Conservation (phyloP, 2,329 filamentous ascomycete genomes). For the Pseudocercospora ulei region DNA sequence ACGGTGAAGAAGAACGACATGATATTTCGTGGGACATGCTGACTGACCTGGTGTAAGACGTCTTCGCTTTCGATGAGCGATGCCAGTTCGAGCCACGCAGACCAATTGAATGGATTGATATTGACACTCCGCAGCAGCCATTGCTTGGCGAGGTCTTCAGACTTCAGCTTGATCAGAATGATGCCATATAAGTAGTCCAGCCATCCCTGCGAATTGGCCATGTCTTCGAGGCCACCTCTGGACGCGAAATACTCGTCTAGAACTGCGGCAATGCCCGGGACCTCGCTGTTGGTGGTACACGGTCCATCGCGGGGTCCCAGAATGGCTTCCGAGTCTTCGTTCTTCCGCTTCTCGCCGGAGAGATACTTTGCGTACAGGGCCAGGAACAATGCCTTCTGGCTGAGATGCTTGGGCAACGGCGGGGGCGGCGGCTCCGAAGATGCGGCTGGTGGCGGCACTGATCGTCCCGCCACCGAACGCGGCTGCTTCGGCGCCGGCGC, state of each 20-base stretch:
- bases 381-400: conserved; percentile 85
- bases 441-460: conserved; percentile 27
- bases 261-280: conserved; percentile 63
- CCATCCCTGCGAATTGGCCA: conserved; percentile 61
- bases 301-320: conserved; percentile 86
- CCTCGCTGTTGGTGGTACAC: conserved; percentile 72
- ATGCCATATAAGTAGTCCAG: conserved; percentile 88
- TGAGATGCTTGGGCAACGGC: conserved; percentile 44
- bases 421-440: conserved; percentile 32
- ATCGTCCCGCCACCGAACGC: conserved; percentile 1
- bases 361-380: conserved; percentile 87
- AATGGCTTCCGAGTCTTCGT: conserved; percentile 95
- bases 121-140: conserved; percentile 85
- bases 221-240: conserved; percentile 37
- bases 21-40: conserved; percentile 74
- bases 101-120: conserved; percentile 91
- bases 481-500: conserved; percentile 14
- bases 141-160: conserved; percentile 70
- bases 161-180: conserved; percentile 81
- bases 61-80: conserved; percentile 68
- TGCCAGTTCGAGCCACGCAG: conserved; percentile 87
- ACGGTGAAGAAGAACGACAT: conserved; percentile 91
- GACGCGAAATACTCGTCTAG: conserved; percentile 73
- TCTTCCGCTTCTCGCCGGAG: conserved; percentile 87
- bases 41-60: conserved; percentile 51